Percentiles rank a stretch among this genome's conserved stretches.
Conservation (phyloP, 2,329 filamentous ascomycete genomes). For the Verticillium dahliae region DNA sequence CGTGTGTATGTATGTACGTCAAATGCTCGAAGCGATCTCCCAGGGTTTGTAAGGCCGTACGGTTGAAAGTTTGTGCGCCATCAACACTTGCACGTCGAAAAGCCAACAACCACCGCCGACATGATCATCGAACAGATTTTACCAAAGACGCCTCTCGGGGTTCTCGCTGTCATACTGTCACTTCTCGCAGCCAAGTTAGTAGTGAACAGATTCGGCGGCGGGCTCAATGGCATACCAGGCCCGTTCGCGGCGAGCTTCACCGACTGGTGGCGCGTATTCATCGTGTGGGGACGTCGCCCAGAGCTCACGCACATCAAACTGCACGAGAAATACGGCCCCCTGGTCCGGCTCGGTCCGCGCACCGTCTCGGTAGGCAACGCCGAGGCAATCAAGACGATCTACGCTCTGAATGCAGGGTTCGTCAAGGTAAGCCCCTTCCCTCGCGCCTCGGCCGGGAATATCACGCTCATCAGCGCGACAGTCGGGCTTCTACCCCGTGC, state of each 20-base stretch:
- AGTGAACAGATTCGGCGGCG: constrained; percentile 1
- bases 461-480: background rate
- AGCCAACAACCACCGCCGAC: background rate
- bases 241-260: constrained; percentile 57
- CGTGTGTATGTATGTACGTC: background rate
- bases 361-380: constrained; percentile 67
- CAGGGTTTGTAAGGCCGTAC: background rate
- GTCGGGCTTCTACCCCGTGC: constrained; percentile 21
- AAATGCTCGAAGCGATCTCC: background rate
- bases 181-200: background rate
- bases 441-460: background rate
- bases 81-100: background rate
- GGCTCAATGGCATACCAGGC: constrained; percentile 42
- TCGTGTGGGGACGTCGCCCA: constrained; percentile 57
- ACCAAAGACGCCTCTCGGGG: background rate
- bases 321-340: constrained; percentile 64
- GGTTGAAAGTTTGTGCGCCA: background rate
- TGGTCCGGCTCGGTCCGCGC: constrained; percentile 72
- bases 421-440: constrained; percentile 50
- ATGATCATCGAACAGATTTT: constrained; percentile 5
- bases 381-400: constrained; percentile 67
- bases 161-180: background rate
- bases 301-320: constrained; percentile 63
- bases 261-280: constrained; percentile 69
- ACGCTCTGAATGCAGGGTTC: constrained; percentile 76